Conservation (phyloP, 2,329 filamentous ascomycete genomes). For the Uncinocarpus reesii region DNA sequence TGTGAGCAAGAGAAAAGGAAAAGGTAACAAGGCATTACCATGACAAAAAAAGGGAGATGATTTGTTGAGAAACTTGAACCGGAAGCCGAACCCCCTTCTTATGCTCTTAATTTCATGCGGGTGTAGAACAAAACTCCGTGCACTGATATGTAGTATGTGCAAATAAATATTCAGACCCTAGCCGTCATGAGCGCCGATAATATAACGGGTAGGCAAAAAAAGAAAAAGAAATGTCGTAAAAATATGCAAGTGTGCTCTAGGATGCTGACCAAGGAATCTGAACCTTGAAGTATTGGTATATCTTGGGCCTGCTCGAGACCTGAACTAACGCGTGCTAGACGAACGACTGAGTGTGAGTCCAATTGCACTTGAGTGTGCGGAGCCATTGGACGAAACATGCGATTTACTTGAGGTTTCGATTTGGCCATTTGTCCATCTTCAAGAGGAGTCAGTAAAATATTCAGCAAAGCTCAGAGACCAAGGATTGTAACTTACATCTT, state of each 20-base stretch:
- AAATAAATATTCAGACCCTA: background rate
- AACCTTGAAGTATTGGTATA: background rate
- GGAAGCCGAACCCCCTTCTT: constrained; percentile 7
- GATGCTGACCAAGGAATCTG: background rate
- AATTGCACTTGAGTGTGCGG: constrained; percentile 34
- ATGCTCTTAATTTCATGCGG: constrained; percentile 5
- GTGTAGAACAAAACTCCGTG: constrained; percentile 11
- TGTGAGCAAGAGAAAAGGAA: background rate
- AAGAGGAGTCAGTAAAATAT: constrained; percentile 9
- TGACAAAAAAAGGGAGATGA: background rate
- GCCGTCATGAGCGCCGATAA: constrained; percentile 8
- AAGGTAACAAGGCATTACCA: no score
- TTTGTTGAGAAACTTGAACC: background rate
- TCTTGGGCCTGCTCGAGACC: constrained; percentile 17
- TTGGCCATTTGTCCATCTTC: constrained; percentile 31
- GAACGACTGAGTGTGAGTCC: constrained; percentile 29
- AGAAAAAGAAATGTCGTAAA: background rate
- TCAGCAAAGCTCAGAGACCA: background rate
- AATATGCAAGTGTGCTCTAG: background rate
- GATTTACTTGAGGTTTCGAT: constrained; percentile 23
- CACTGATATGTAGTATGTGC: constrained; percentile 11
- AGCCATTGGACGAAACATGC: constrained; percentile 27
- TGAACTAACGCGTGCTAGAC: constrained; percentile 6
- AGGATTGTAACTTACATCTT: constrained; percentile 57
- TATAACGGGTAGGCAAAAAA: background rate